These are phyloP conservation scores for Backusella parvicylindrica DNA, from an alignment of 192 early-diverging fungal genomes.

Conservation along the genomic window DNA sequence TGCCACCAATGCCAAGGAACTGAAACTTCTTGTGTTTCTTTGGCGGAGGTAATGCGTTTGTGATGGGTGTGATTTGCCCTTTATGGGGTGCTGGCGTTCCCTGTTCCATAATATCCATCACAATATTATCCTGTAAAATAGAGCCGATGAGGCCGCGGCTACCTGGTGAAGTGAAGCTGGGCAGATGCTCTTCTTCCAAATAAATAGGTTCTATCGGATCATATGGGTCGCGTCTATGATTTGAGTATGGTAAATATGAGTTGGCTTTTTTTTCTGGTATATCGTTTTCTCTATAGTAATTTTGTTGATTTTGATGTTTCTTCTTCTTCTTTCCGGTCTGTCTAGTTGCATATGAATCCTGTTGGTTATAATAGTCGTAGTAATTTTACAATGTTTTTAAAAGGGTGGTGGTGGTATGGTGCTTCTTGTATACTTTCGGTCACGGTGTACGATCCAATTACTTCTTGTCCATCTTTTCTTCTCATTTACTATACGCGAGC, in stretches of 20 bases:
- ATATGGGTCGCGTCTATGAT: constrained; percentile 25
- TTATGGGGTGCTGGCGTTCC: not conserved
- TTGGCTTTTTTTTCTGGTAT: constrained; percentile 1
- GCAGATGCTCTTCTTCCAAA: constrained; percentile 20
- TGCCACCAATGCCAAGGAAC: not conserved
- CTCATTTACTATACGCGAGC: not conserved
- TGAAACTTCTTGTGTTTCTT: not conserved
- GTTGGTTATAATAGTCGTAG: constrained; percentile 1
- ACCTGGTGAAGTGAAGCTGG: constrained; percentile 14
- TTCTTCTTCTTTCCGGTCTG: not conserved
- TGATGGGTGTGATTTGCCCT: not conserved
- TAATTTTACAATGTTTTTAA: too few species aligned
- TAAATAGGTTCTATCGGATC: constrained; percentile 10
- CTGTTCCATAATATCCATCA: constrained; percentile 23
- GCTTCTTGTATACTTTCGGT: too few species aligned
- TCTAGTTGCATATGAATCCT: constrained; percentile 21
- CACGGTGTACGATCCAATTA: too few species aligned
- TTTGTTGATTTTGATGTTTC: not conserved
- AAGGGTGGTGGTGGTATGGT: too few species aligned
- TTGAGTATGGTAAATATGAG: constrained; percentile 26
- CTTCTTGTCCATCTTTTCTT: too few species aligned
- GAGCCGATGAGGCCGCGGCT: constrained; percentile 17
- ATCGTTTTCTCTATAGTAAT: not conserved
- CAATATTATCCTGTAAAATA: constrained; percentile 25
- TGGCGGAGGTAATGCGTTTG: not conserved